Evolutionary conservation across 2,329 filamentous ascomycete genomes (phyloP).

Genomic region (Zasmidium cellare): DNA sequence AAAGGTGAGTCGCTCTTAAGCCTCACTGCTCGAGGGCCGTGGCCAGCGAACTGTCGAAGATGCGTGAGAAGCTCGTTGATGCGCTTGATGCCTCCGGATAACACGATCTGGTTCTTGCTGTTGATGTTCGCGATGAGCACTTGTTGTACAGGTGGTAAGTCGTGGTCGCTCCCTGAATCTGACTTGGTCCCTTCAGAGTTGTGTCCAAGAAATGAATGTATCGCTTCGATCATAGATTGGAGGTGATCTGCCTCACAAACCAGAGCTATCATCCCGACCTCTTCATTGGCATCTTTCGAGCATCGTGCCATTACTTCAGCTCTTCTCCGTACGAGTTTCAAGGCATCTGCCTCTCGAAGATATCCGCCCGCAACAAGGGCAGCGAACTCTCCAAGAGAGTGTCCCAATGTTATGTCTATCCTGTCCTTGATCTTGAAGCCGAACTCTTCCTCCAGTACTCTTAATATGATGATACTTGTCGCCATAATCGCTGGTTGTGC

Average conservation of each 20-base stretch:
- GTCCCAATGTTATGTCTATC: constrained; percentile 81
- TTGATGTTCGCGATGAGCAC: constrained; percentile 93
- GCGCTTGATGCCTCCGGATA: constrained; percentile 80
- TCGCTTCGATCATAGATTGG: constrained; percentile 65
- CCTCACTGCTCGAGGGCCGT: constrained; percentile 84
- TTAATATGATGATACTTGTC: constrained; percentile 84
- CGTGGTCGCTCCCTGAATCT: constrained; percentile 59
- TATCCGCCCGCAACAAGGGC: constrained; percentile 84
- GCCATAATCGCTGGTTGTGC: constrained; percentile 97
- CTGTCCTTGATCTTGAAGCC: constrained; percentile 69
- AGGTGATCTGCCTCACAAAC: constrained; percentile 84
- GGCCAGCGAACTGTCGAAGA: constrained; percentile 83
- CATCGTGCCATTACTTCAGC: constrained; percentile 83
- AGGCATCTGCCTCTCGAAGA: constrained; percentile 72
- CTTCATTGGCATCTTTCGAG: constrained; percentile 65
- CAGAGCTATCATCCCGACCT: constrained; percentile 92
- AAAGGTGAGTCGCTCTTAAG: constrained; percentile 88
- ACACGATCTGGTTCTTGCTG: constrained; percentile 91
- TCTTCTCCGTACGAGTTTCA: constrained; percentile 73
- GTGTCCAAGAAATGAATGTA: constrained; percentile 76
- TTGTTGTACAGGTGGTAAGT: constrained; percentile 76
- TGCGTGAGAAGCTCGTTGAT: constrained; percentile 82
- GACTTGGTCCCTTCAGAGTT: constrained; percentile 63
- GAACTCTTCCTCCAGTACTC: constrained; percentile 83
- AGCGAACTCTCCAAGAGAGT: constrained; percentile 91